Evolutionary conservation across 2,329 filamentous ascomycete genomes (phyloP), one percentile per base, ranked within the genome.

Genomic region (Penicillium sp.): DNA sequence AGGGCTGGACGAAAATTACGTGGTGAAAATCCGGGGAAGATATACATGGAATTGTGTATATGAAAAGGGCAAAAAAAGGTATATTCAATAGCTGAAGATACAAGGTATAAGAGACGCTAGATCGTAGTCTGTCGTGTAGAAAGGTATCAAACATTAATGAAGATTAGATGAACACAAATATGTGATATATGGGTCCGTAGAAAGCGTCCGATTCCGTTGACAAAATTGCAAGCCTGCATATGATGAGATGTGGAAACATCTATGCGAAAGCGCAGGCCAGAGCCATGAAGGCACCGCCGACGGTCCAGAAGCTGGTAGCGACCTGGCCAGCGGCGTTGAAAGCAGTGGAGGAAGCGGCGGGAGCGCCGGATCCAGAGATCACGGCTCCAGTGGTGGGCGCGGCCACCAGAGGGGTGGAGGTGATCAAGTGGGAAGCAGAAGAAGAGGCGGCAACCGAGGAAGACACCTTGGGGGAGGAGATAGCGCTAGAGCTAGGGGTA

Each of bases 231-330:
- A 27, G 24, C 24, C 24, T 27, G 24, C 24, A 27, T 27, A 27
- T 27, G 5, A 27, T 18, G 18, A 4, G 24, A 27, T 27, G 4
- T 6, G 24, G 36, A 40, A 21, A 10, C 18, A 14, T 32, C 61
- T 66, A 70, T 24, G 53, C 64, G 46, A 71, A 60, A 50, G 62
- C 68, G 52, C 64, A 53, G 40, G 58, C 60, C 38, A 71, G 27
- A 10, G 61, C 64, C 58, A 67, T 42, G 14, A 57, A 64, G 14
- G 66, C 67, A 44, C 66, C 68, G 24, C 63, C 61, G 7, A 65
- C 55, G 24, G 65, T 54, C 68, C 65, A 69, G 45, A 55, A 22
- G 52, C 57, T 53, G 40, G 58, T 55, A 9, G 59, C 60, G 29
- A 62, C 48, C 42, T 61, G 53, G 16, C 57, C 55, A 24, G 66